These are phyloP conservation scores for Trichoderma gracile DNA, from an alignment of 2,329 filamentous ascomycete genomes.

Conservation along the genomic window DNA sequence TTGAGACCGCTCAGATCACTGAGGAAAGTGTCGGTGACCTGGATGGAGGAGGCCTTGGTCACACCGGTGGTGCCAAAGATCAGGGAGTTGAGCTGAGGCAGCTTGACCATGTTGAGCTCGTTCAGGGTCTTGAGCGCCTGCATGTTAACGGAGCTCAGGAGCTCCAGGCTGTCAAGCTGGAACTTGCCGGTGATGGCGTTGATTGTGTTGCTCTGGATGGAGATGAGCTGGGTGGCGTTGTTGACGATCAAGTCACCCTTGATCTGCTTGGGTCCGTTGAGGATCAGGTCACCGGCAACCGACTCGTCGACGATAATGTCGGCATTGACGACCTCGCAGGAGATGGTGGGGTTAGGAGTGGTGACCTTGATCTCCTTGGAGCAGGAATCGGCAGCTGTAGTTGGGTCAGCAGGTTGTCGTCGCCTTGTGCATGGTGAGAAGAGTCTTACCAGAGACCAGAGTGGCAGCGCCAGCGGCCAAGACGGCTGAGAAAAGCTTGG, in stretches of 20 bases:
- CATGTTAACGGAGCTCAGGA: constrained; percentile 69
- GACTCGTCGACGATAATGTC: constrained; percentile 63
- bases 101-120: constrained; percentile 69
- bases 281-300: constrained; percentile 57
- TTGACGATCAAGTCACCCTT: constrained; percentile 62
- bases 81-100: constrained; percentile 59
- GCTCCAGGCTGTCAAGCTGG: constrained; percentile 65
- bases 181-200: constrained; percentile 69
- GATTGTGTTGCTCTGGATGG: constrained; percentile 63
- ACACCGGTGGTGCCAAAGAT: constrained; percentile 58
- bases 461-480: constrained; percentile 45
- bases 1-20: constrained; percentile 77
- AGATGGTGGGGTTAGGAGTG: constrained; percentile 60
- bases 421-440: neutral
- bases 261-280: constrained; percentile 62
- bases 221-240: constrained; percentile 59
- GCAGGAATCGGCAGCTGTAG: constrained; percentile 33
- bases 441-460: constrained; percentile 47
- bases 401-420: neutral
- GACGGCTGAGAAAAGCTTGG: constrained; percentile 48
- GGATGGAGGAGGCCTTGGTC: constrained; percentile 65
- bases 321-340: constrained; percentile 70
- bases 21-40: constrained; percentile 85
- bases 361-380: constrained; percentile 62
- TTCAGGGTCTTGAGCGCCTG: constrained; percentile 64